Conservation (phyloP, 2,329 filamentous ascomycete species). For the Alternaria sp. region DNA sequence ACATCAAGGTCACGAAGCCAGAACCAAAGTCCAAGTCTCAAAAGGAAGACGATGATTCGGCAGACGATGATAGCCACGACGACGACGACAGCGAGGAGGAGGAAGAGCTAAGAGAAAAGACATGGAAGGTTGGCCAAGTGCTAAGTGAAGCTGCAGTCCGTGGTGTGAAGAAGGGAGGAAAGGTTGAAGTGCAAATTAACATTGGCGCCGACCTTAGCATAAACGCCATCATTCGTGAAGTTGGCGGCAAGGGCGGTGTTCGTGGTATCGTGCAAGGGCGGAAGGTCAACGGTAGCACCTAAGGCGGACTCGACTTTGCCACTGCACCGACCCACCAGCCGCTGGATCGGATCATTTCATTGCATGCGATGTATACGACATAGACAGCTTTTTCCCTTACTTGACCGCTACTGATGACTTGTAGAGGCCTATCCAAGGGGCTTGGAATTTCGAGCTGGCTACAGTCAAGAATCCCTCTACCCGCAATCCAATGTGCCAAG, state of each 20-base stretch:
- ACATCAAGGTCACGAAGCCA: constrained; percentile 92
- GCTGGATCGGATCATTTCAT: not conserved
- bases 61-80: constrained; percentile 68
- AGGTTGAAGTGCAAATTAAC: constrained; percentile 94
- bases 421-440: not conserved
- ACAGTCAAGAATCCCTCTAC: not conserved
- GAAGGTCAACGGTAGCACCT: constrained; percentile 47
- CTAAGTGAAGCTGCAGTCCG: constrained; percentile 87
- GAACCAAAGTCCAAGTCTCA: constrained; percentile 78
- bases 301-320: constrained; percentile 1
- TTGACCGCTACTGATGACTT: not conserved
- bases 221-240: constrained; percentile 82
- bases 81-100: constrained; percentile 73
- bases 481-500: not conserved
- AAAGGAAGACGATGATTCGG: constrained; percentile 66
- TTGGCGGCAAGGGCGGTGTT: constrained; percentile 81
- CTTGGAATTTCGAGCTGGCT: not conserved
- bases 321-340: constrained; percentile 5
- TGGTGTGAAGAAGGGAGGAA: constrained; percentile 84
- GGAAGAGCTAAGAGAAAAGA: constrained; percentile 86
- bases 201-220: constrained; percentile 81
- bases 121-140: constrained; percentile 85
- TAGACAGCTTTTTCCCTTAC: constrained; percentile 2
- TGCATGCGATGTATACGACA: constrained; percentile 1
- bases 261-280: constrained; percentile 42